phyloP scores from a whole-genome alignment of 106 monocot genomes.

The Platanthera zijinensis region DNA sequence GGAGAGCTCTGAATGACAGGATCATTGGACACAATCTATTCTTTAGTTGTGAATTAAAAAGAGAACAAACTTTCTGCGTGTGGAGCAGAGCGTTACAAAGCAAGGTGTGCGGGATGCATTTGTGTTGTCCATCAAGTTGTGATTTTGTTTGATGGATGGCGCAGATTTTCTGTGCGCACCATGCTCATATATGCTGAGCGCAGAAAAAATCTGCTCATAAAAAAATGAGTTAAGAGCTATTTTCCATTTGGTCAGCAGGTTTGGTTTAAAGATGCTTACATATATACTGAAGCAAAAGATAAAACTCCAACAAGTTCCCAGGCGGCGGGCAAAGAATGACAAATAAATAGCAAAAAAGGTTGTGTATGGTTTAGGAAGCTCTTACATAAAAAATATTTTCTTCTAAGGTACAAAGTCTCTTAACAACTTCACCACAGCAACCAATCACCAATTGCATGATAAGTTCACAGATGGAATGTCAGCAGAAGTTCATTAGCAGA shows the following conservation, averaged over 20 bases:
- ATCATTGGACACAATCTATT: not conserved
- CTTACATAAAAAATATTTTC: not conserved
- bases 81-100: no score
- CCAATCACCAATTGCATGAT: not conserved
- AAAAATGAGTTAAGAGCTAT: not conserved
- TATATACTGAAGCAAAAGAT: no score
- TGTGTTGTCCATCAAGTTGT: no score
- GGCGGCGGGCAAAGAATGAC: not conserved
- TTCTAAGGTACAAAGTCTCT: not conserved
- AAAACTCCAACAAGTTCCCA: no score
- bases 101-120: no score
- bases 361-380: not conserved
- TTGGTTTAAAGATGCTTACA: no score
- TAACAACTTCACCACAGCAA: not conserved
- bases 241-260: no score
- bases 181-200: no score
- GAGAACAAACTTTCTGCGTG: no score
- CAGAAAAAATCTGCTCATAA: not conserved
- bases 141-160: no score
- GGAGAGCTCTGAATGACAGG: not conserved
- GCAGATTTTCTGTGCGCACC: no score
- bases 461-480: not conserved
- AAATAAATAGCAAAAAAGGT: slow-evolving; percentile 1
- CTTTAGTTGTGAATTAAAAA: no score
- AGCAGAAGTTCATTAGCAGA: slow-evolving; percentile 16